Evolutionary conservation across 345 rosid genomes (phyloP).

Genomic region (Salix caprea): DNA sequence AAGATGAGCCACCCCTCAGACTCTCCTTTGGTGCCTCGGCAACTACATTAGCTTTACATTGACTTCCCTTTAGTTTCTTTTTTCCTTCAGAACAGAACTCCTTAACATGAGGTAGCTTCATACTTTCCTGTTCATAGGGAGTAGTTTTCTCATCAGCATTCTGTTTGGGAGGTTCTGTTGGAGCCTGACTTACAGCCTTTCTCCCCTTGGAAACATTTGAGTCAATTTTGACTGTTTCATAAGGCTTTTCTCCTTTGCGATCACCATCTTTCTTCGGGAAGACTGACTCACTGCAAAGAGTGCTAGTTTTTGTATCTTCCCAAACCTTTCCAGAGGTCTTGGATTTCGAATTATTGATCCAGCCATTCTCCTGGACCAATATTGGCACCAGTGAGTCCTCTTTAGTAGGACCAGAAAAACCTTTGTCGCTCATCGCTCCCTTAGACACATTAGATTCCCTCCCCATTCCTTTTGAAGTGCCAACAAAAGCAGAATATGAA

Average conservation of each 20-base stretch:
- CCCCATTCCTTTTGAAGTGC: constrained; percentile 27
- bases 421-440: constrained; percentile 37
- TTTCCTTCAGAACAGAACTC: constrained; percentile 45
- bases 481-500: constrained; percentile 34
- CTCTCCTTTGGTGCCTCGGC: constrained; percentile 40
- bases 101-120: constrained; percentile 42
- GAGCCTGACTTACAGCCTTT: constrained; percentile 40
- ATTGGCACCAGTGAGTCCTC: constrained; percentile 40
- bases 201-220: constrained; percentile 29
- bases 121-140: constrained; percentile 36
- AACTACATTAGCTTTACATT: constrained; percentile 28
- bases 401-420: constrained; percentile 31
- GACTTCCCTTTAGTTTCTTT: constrained; percentile 47
- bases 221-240: constrained; percentile 37
- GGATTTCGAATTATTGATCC: constrained; percentile 43
- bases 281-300: constrained; percentile 33
- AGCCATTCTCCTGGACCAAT: constrained; percentile 35
- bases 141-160: constrained; percentile 38
- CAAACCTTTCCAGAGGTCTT: constrained; percentile 40
- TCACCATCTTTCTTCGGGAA: constrained; percentile 41
- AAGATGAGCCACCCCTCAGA: constrained; percentile 38
- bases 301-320: constrained; percentile 50
- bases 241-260: constrained; percentile 39
- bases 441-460: constrained; percentile 28
- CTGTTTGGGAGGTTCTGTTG: constrained; percentile 36